Evolutionary conservation across 2,329 filamentous ascomycete genomes (phyloP), one percentile per base, ranked within the genome.

Genomic region (Mariannaea elegans): DNA sequence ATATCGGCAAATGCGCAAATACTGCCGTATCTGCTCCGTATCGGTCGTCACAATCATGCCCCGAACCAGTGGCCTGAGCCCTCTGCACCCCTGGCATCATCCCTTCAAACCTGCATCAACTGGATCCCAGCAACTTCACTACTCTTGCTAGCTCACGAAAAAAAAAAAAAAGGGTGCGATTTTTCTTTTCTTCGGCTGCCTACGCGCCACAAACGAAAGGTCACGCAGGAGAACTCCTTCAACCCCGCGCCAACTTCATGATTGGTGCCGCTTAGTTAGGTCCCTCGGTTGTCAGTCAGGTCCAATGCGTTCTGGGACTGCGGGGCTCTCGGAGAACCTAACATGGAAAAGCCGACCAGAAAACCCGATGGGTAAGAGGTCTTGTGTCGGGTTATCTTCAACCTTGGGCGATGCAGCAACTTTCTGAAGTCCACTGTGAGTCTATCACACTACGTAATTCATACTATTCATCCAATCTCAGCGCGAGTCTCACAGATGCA

Each of bases 21-120:
- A n/a, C n/a, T n/a, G 50, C 55, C 29, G 42, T 50, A 42, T 36
- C 58, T 31, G 36, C 36, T 54, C 36, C 38, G 57, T 47, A 61
- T 38, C 6, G 5, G 4, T 14, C 41, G 41, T 24, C 19, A 7
- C 41, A 44, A 44, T 21, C 14, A 27, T 44, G 41, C 41, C 55
- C 49, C 52, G 68, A 70, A 70, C 66, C 54, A 62, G 62, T 70
- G 67, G 67, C 63, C 50, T 65, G 56, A 69, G 57, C 68, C 67
- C 50, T 61, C 62, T 69, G 60, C 27, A 47, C 42, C 61, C 59
- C 47, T 50, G 58, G 49, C 55, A 60, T 50, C 48, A 57, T 63
- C 52, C 18, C 7, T 24, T 16, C 23, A 16, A 18, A 29, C 13
- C 38, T 38, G 31, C 29, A 27, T 14, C 38, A 18, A 14, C 34